Conservation (phyloP, 1,139 yeast species). For the Lodderomyces pseudojiufengensis region DNA sequence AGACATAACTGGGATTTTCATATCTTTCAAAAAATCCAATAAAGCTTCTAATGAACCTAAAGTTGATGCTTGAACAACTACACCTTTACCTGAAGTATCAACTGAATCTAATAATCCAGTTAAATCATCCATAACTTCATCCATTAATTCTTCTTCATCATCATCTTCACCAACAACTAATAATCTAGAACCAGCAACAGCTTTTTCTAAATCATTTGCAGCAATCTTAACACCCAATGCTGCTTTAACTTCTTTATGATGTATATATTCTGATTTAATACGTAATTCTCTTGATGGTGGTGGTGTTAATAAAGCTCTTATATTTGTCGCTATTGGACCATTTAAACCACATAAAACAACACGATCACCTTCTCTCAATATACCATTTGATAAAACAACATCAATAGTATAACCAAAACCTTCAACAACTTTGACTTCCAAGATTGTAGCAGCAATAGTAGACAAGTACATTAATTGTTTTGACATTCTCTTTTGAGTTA, state of each 20-base stretch:
- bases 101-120: constrained; percentile 93
- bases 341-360: constrained; percentile 95
- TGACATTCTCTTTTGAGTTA: constrained; percentile 98
- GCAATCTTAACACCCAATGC: constrained; percentile 99
- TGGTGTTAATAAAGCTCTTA: constrained; percentile 93
- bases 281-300: constrained; percentile 97
- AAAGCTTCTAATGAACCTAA: constrained; percentile 97
- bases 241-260: constrained; percentile 96
- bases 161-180: constrained; percentile 95
- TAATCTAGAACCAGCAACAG: constrained; percentile 97
- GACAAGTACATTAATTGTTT: constrained; percentile 96
- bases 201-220: constrained; percentile 95
- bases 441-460: constrained; percentile 88
- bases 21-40: constrained; percentile 92
- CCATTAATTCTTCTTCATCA: constrained; percentile 96
- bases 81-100: constrained; percentile 93
- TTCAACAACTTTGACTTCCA: constrained; percentile 98
- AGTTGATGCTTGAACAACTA: constrained; percentile 97
- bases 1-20: constrained; percentile 99
- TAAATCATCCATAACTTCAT: constrained; percentile 97
- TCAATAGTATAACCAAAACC: constrained; percentile 99
- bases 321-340: constrained; percentile 97
- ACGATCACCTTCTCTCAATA: constrained; percentile 90
- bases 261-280: constrained; percentile 89
- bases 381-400: constrained; percentile 94